Evolutionary conservation across 768 basidiomycete genomes (phyloP).

Genomic region (Roridomyces roridus): DNA sequence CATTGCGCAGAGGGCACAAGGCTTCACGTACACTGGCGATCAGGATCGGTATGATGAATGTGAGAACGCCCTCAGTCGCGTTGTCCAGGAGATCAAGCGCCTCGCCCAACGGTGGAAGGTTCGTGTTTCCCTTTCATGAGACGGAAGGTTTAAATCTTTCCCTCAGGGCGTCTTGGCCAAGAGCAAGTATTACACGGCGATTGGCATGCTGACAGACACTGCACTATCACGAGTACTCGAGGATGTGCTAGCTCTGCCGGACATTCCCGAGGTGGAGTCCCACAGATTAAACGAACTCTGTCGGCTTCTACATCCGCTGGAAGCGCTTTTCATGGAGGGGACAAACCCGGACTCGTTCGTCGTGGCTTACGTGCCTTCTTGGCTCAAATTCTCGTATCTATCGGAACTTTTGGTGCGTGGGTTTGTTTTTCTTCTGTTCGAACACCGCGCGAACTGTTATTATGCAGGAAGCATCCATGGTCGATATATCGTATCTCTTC

Average conservation of each 20-base stretch:
- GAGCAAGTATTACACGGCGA: slow-evolving; percentile 71
- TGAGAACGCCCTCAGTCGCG: slow-evolving; percentile 68
- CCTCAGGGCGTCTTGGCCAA: slow-evolving; percentile 70
- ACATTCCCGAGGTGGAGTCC: slow-evolving; percentile 90
- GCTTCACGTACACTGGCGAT: slow-evolving; percentile 72
- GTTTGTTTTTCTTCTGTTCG: not conserved
- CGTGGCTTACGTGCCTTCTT: slow-evolving; percentile 86
- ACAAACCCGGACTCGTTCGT: slow-evolving; percentile 74
- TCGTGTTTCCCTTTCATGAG: slow-evolving; percentile 20
- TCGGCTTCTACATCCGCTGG: slow-evolving; percentile 76
- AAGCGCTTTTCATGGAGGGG: slow-evolving; percentile 79
- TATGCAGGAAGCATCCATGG: slow-evolving; percentile 86
- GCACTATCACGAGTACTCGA: slow-evolving; percentile 70
- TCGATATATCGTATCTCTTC: slow-evolving; percentile 90
- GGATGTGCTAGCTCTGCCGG: slow-evolving; percentile 77
- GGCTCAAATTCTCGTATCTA: slow-evolving; percentile 95
- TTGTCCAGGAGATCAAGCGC: slow-evolving; percentile 67
- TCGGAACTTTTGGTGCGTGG: slow-evolving; percentile 84
- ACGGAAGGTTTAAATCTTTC: not conserved
- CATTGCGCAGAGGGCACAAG: slow-evolving; percentile 59
- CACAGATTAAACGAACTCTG: slow-evolving; percentile 84
- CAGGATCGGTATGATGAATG: slow-evolving; percentile 81
- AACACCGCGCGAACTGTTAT: not conserved
- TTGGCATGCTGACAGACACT: slow-evolving; percentile 75
- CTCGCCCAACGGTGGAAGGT: slow-evolving; percentile 80